A percentile compares a stretch with the other conserved stretches of the same genome.
These are phyloP conservation scores for Trichophyton equinum DNA, from an alignment of 2,329 filamentous ascomycete species.

Conservation along the genomic window DNA sequence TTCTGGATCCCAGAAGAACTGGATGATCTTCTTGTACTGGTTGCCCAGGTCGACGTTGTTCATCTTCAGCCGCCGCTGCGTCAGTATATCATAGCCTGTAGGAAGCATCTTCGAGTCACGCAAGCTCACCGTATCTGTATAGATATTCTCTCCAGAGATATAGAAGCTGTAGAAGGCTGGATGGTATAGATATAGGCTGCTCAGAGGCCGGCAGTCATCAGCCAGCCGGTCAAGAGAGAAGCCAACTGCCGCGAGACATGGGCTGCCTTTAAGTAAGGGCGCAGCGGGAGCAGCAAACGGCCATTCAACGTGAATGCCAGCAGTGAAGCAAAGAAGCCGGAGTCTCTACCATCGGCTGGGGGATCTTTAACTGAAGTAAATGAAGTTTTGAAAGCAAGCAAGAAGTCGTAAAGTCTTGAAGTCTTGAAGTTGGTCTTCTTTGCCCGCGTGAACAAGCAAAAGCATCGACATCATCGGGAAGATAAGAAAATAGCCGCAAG, in stretches of 20 bases:
- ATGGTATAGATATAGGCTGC: background rate
- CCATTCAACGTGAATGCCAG: background rate
- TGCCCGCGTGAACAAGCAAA: background rate
- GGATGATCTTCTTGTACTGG: constrained; percentile 69
- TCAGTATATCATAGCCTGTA: background rate
- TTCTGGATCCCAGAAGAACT: constrained; percentile 85
- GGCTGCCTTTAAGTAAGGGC: too few species aligned
- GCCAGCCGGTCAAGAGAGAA: background rate
- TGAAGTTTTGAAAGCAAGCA: too few species aligned
- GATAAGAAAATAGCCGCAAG: background rate
- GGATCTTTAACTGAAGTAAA: too few species aligned
- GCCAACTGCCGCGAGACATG: too few species aligned
- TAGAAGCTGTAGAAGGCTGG: background rate
- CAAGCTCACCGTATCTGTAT: too few species aligned
- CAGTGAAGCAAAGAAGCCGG: too few species aligned
- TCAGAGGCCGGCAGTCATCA: background rate
- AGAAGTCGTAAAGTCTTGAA: too few species aligned
- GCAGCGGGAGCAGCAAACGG: too few species aligned
- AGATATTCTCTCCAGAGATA: background rate
- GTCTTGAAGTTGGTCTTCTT: too few species aligned
- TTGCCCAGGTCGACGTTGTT: constrained; percentile 47
- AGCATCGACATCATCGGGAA: background rate
- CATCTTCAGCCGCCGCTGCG: constrained; percentile 32
- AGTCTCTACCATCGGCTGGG: too few species aligned
- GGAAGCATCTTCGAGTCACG: too few species aligned